Percentiles rank a stretch among this genome's conserved stretches.
phyloP scores from a whole-genome alignment of 202 grass and related monocot genomes.

The Dendrocalamus latiflorus region DNA sequence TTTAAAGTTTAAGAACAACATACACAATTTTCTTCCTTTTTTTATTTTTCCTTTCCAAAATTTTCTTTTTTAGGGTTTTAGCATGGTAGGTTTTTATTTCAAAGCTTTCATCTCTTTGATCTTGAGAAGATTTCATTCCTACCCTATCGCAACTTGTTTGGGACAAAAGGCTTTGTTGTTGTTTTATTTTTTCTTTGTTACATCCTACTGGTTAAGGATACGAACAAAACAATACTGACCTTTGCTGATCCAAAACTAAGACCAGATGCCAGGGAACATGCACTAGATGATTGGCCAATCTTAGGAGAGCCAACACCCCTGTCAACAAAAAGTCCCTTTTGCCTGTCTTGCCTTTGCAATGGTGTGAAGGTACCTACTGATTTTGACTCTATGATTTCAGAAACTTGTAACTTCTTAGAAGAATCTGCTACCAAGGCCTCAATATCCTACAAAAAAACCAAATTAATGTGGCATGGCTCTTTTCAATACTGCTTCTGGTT shows the following conservation, averaged over 20 bases:
- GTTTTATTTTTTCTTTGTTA: background rate
- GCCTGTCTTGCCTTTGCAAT: slow-evolving; percentile 71
- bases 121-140: no score
- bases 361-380: slow-evolving; percentile 74
- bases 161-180: no score
- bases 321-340: slow-evolving; percentile 79
- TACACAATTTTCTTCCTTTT: slow-evolving; percentile 15
- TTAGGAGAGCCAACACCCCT: slow-evolving; percentile 80
- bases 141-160: no score
- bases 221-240: slow-evolving; percentile 29
- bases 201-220: slow-evolving; percentile 8
- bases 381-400: slow-evolving; percentile 80
- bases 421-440: slow-evolving; percentile 45
- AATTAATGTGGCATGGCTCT: slow-evolving; percentile 12
- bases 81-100: no score
- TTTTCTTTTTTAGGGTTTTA: no score
- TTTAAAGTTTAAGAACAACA: background rate
- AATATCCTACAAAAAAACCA: slow-evolving; percentile 59
- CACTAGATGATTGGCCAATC: slow-evolving; percentile 80
- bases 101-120: no score
- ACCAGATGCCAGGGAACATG: slow-evolving; percentile 54
- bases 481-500: slow-evolving; percentile 15
- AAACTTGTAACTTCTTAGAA: slow-evolving; percentile 43
- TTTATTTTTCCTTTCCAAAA: background rate
- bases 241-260: slow-evolving; percentile 68